phyloP scores from a whole-genome alignment of 2,329 filamentous ascomycete species.

The Colletotrichum sp. region DNA sequence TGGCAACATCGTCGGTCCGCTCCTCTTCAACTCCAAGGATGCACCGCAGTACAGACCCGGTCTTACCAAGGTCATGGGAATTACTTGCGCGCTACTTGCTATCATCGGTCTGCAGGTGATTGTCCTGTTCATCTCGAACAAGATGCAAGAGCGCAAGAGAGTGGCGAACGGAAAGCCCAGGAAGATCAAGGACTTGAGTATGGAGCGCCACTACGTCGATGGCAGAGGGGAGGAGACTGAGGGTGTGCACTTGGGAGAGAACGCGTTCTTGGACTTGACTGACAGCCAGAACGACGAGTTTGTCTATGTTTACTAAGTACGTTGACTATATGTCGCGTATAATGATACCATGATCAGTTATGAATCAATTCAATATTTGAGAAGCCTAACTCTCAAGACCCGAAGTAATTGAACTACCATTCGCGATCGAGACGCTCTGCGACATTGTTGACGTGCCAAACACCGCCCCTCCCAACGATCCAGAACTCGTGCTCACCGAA shows the following conservation, averaged over 20 bases:
- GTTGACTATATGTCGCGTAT: background rate
- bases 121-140: slow-evolving; percentile 42
- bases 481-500: background rate
- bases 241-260: slow-evolving; percentile 43
- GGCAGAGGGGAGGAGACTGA: slow-evolving; percentile 32
- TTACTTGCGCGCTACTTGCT: slow-evolving; percentile 52
- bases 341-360: background rate
- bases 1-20: slow-evolving; percentile 71
- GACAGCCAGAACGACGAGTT: slow-evolving; percentile 73
- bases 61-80: slow-evolving; percentile 57
- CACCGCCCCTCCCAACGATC: background rate
- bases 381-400: background rate
- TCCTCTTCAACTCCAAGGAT: slow-evolving; percentile 64
- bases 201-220: slow-evolving; percentile 56
- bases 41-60: slow-evolving; percentile 64
- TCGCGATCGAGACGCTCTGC: background rate
- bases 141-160: slow-evolving; percentile 56
- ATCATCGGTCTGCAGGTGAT: slow-evolving; percentile 4
- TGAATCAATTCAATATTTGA: background rate
- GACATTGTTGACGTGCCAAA: background rate
- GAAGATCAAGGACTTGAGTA: slow-evolving; percentile 61
- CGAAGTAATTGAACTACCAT: background rate
- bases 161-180: slow-evolving; percentile 66
- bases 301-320: slow-evolving; percentile 48
- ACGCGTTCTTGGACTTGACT: slow-evolving; percentile 64